Evolutionary conservation across 306 rosid genomes (phyloP), one percentile per base, ranked within the genome.

Genomic region (Quercus parvula): DNA sequence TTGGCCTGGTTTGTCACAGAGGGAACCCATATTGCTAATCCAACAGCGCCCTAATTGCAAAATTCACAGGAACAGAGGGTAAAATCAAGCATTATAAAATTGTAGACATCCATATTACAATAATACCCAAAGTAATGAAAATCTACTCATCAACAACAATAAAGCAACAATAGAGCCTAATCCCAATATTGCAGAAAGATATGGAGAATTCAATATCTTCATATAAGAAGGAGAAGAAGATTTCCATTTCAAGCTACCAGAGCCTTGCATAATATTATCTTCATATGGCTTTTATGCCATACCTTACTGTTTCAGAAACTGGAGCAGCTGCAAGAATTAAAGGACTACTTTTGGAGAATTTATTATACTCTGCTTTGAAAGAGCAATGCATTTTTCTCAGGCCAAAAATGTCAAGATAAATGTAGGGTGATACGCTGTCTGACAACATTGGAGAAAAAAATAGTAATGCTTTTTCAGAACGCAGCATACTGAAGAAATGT

Each of bases 21-120:
- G 78, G 99, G 99, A 77, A 95, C 99, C 99, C 99, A 95, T 81
- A 95, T 95, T 79, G 99, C 99, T 90, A 95, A 89, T 79, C 99
- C 98, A 88, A 95, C 99, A 55, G 99, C 99, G 12, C 98, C 99
- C 99, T 95, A 81, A 63, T 77, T 30, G 49, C 71, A 86, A 28
- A 70, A 51, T 77, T 74, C 59, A 67, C 75, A 62, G 70, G 51
- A 79, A 77, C 56, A 19, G 46, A 4, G 12, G 61, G 64, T 15
- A 71, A 73, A 76, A 56, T 25, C 61, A 78, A 85, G 44, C 44
- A 82, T 18, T 3, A 4, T 13, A 27, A 28, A 22, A n/a, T 63
- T 31, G 73, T 54, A 5, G 64, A 59, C 44, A 55, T 77, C 57
- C 25, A 30, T 25, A 41, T 25, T 54, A 4, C 72, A 59, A 52